Evolutionary conservation across 805 yeast species (phyloP).

Genomic region (Alloascoidea hylecoeti): DNA sequence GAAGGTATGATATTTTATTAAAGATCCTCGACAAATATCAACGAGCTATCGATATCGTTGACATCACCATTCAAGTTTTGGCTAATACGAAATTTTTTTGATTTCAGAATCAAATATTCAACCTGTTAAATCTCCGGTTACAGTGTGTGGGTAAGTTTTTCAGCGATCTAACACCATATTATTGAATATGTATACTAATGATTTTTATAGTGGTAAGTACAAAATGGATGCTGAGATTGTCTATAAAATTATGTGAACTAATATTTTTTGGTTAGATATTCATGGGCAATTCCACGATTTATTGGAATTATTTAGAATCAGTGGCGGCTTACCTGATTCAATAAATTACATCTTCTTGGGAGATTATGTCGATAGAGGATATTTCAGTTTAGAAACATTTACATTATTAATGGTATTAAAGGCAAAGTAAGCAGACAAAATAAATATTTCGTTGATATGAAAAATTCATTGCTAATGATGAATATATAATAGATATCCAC

Average conservation of each 20-base stretch:
- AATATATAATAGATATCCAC: constrained; percentile 37
- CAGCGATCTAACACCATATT: neutral
- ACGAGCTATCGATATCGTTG: too few species aligned
- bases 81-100: too few species aligned
- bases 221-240: too few species aligned
- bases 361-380: constrained; percentile 97
- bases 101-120: constrained; percentile 72
- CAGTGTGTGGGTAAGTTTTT: constrained; percentile 52
- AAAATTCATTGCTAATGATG: neutral
- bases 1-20: constrained; percentile 25
- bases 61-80: too few species aligned
- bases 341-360: constrained; percentile 82
- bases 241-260: too few species aligned
- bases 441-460: neutral
- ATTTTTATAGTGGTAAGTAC: too few species aligned
- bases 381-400: constrained; percentile 86
- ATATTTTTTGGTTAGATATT: constrained; percentile 40
- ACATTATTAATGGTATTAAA: constrained; percentile 88
- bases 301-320: constrained; percentile 74
- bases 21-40: constrained; percentile 1
- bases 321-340: constrained; percentile 85
- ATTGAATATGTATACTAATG: neutral
- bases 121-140: constrained; percentile 86
- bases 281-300: constrained; percentile 97
- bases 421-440: constrained; percentile 35